Percentiles rank a stretch among this genome's conserved stretches.
phyloP scores from a whole-genome alignment of 495 filamentous ascomycete species.

The Aspergillus affinis region DNA sequence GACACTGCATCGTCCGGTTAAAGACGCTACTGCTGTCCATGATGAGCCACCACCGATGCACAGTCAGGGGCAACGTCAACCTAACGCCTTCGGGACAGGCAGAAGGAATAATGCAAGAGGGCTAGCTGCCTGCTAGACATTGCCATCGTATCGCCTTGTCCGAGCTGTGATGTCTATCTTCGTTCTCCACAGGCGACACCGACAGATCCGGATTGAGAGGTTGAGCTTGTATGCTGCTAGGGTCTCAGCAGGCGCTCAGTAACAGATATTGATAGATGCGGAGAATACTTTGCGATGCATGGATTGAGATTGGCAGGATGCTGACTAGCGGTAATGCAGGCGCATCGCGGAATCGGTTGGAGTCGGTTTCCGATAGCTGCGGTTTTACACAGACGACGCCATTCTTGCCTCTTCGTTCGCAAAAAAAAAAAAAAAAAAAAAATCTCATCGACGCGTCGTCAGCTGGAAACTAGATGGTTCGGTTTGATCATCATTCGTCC shows the following conservation, averaged over 20 bases:
- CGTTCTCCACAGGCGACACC: conserved; percentile 9
- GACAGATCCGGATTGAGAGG: conserved; percentile 5
- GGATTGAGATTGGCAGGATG: conserved; percentile 5
- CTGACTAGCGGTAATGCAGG: conserved; percentile 6
- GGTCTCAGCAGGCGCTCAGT: conserved; percentile 20
- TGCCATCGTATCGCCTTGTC: conserved; percentile 8
- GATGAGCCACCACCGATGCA: conserved; percentile 10
- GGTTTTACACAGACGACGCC: conserved; percentile 2
- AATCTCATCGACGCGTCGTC: conserved; percentile 12
- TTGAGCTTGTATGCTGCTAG: conserved; percentile 13
- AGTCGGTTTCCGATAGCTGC: conserved; percentile 12
- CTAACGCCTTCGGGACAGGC: conserved; percentile 8
- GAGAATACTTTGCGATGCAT: conserved; percentile 10
- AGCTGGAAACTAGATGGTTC: conserved; percentile 9
- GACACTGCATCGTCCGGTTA: conserved; percentile 7
- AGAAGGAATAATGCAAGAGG: conserved; percentile 5
- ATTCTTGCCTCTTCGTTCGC: neutral
- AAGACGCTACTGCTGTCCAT: conserved; percentile 6
- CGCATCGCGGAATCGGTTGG: conserved; percentile 17
- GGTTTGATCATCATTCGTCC: conserved; percentile 10
- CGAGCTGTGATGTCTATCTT: neutral
- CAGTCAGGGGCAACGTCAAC: conserved; percentile 6
- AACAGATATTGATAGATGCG: conserved; percentile 6
- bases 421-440: neutral
- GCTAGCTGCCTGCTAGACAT: neutral